phyloP scores from a whole-genome alignment of 495 filamentous ascomycete genomes.

The Xylaria acuta region DNA sequence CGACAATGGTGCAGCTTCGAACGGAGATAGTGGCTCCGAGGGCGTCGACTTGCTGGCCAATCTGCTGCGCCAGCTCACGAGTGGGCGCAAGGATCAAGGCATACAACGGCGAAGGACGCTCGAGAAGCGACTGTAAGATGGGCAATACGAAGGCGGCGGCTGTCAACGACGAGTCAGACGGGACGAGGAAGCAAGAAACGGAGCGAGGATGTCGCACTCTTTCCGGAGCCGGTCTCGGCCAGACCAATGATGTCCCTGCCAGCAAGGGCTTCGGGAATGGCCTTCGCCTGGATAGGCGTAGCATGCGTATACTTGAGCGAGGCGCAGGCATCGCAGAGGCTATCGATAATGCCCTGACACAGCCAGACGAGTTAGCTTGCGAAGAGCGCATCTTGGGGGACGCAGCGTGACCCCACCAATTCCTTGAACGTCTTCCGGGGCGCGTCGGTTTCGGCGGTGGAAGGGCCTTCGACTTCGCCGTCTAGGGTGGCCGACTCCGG shows the following conservation, averaged over 20 bases:
- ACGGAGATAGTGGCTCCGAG: conserved; percentile 84
- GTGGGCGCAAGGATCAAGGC: conserved; percentile 88
- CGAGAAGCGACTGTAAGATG: conserved; percentile 85
- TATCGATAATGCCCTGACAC: conserved; percentile 75
- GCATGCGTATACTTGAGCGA: conserved; percentile 82
- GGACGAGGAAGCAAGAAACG: neutral
- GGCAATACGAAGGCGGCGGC: conserved; percentile 85
- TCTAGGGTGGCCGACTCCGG: conserved; percentile 24
- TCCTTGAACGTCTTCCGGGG: conserved; percentile 76
- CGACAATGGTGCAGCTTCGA: conserved; percentile 78
- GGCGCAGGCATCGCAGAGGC: conserved; percentile 84
- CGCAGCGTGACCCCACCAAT: conserved; percentile 50
- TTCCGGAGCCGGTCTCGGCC: conserved; percentile 93
- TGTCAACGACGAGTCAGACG: conserved; percentile 14
- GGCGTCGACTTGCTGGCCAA: conserved; percentile 80
- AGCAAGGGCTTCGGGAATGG: conserved; percentile 81
- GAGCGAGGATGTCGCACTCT: conserved; percentile 57
- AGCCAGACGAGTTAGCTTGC: conserved; percentile 15
- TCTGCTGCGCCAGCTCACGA: conserved; percentile 90
- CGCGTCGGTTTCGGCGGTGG: conserved; percentile 28
- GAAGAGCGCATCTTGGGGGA: neutral
- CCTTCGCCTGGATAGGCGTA: conserved; percentile 76
- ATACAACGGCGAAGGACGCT: conserved; percentile 78
- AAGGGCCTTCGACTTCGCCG: conserved; percentile 30
- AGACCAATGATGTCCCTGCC: conserved; percentile 89